Conservation (phyloP, 2,329 filamentous ascomycete species). For the Phaeophleospora eucalypticola region DNA sequence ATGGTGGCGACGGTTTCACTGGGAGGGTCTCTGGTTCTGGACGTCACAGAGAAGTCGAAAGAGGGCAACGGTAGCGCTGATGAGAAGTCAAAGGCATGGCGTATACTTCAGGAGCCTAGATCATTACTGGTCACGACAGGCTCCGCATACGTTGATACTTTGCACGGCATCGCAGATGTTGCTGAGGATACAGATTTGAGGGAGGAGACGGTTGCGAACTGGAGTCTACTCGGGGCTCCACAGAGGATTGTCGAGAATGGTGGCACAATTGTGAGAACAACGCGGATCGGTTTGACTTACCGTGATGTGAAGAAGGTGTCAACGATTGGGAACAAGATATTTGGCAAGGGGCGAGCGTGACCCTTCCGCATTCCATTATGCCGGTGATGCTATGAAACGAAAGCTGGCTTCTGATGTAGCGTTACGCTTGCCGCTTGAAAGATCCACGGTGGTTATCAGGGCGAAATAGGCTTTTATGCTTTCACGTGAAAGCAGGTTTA, state of each 20-base stretch:
- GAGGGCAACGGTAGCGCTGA: conserved; percentile 45
- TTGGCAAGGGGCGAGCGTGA: conserved; percentile 36
- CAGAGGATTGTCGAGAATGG: conserved; percentile 35
- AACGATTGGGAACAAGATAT: conserved; percentile 65
- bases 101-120: conserved; percentile 77
- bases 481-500: neutral
- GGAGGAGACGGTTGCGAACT: conserved; percentile 60
- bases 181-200: conserved; percentile 62
- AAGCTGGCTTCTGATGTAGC: too few relatives aligned
- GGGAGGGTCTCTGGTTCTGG: conserved; percentile 70
- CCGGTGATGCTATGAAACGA: too few relatives aligned
- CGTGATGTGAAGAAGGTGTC: conserved; percentile 82
- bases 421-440: too few relatives aligned
- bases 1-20: conserved; percentile 90
- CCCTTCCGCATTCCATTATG: neutral
- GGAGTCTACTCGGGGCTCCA: conserved; percentile 58
- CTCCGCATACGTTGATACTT: conserved; percentile 63
- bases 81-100: conserved; percentile 44
- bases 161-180: conserved; percentile 70
- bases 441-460: too few relatives aligned
- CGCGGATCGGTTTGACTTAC: conserved; percentile 72
- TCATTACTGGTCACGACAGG: conserved; percentile 71
- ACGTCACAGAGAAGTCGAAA: conserved; percentile 54
- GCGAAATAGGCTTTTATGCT: too few relatives aligned
- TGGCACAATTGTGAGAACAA: conserved; percentile 54